Evolutionary conservation across 176 grass and related monocot species (phyloP).

Genomic region (Themeda triandra): DNA sequence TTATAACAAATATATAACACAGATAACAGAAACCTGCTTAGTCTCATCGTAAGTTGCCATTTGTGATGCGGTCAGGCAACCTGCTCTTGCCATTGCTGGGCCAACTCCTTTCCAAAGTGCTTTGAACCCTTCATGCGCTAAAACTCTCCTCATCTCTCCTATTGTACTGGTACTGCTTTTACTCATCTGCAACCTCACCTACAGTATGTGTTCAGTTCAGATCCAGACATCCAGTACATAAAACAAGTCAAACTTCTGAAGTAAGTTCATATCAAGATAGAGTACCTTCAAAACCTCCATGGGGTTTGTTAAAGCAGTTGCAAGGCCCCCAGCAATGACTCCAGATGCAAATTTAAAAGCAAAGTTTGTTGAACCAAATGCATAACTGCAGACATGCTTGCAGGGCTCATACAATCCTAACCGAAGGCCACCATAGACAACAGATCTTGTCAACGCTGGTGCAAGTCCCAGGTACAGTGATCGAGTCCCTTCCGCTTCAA

Average conservation of each 20-base stretch:
- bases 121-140: conserved; percentile 67
- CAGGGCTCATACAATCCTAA: conserved; percentile 91
- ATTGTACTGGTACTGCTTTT: conserved; percentile 49
- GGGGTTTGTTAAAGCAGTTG: conserved; percentile 83
- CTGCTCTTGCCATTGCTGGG: conserved; percentile 90
- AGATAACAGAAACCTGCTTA: conserved; percentile 53
- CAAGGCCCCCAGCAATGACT: conserved; percentile 70
- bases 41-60: conserved; percentile 94
- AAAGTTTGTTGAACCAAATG: conserved; percentile 85
- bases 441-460: conserved; percentile 77
- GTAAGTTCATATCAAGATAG: conserved; percentile 2
- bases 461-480: conserved; percentile 83
- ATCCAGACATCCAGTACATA: conserved; percentile 14
- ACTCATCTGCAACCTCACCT: conserved; percentile 93
- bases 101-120: conserved; percentile 99
- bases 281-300: conserved; percentile 86
- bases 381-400: conserved; percentile 66
- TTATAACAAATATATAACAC: not conserved
- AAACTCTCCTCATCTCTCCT: conserved; percentile 60
- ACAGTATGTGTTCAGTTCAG: conserved; percentile 18
- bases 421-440: conserved; percentile 89
- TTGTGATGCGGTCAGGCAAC: conserved; percentile 91
- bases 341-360: conserved; percentile 82
- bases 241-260: not conserved
- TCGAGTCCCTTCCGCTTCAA: conserved; percentile 67